These are phyloP conservation scores for Coprinellus micaceus DNA, from an alignment of 768 basidiomycete species.

Conservation along the genomic window DNA sequence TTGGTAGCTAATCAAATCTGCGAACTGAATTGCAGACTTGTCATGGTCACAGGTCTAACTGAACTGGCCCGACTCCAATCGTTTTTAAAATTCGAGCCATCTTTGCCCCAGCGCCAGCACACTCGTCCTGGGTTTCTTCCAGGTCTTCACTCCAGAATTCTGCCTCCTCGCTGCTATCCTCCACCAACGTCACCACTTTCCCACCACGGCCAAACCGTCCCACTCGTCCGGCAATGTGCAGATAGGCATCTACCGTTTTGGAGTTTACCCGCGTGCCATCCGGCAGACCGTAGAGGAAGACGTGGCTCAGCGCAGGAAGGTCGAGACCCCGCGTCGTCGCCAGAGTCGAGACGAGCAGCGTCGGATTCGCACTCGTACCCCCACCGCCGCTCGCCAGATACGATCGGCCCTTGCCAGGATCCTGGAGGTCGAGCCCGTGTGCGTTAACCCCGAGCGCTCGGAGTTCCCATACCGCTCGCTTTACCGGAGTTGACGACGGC, in stretches of 20 bases:
- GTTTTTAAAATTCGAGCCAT: slow-evolving; percentile 43
- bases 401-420: slow-evolving; percentile 23
- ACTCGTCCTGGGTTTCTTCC: slow-evolving; percentile 13
- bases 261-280: slow-evolving; percentile 38
- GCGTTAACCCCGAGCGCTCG: slow-evolving; percentile 65
- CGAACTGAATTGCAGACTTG: too few relatives aligned
- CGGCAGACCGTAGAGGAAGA: slow-evolving; percentile 67
- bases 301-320: slow-evolving; percentile 66
- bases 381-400: slow-evolving; percentile 13
- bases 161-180: slow-evolving; percentile 30
- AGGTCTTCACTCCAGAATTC: slow-evolving; percentile 9
- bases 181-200: slow-evolving; percentile 63
- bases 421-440: slow-evolving; percentile 51
- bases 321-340: slow-evolving; percentile 74
- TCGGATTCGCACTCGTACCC: slow-evolving; percentile 46
- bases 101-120: slow-evolving; percentile 19
- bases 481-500: slow-evolving; percentile 57
- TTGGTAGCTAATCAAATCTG: slow-evolving; percentile 42
- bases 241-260: slow-evolving; percentile 52
- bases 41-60: too few relatives aligned
- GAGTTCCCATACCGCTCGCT: slow-evolving; percentile 62
- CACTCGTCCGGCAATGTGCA: slow-evolving; percentile 73
- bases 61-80: slow-evolving; percentile 42
- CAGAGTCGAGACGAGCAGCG: slow-evolving; percentile 62
- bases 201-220: slow-evolving; percentile 66